phyloP scores from a whole-genome alignment of 2,329 filamentous ascomycete genomes.

The Aspergillus hiratsukae region DNA sequence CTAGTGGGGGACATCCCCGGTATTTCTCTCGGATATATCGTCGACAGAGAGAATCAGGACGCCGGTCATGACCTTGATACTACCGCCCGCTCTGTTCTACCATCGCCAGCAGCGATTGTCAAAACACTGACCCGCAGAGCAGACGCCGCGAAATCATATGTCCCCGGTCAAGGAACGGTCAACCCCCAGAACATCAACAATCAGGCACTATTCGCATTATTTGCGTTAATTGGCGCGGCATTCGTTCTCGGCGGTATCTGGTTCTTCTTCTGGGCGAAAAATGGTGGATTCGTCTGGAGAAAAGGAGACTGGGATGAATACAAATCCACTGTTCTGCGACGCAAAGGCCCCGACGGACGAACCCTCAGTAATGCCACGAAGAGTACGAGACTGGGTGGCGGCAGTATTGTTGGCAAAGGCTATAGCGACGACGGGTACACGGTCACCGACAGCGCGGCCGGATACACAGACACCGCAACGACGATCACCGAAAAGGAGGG shows the following conservation, averaged over 20 bases:
- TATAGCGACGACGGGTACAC: slow-evolving; percentile 65
- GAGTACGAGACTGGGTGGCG: slow-evolving; percentile 79
- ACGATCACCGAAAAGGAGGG: slow-evolving; percentile 31
- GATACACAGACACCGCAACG: slow-evolving; percentile 41
- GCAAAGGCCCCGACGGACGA: slow-evolving; percentile 83
- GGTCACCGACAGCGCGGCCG: slow-evolving; percentile 37
- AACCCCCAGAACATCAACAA: slow-evolving; percentile 43
- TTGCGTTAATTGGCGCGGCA: slow-evolving; percentile 73
- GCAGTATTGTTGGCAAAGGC: slow-evolving; percentile 59
- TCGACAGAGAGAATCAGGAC: slow-evolving; percentile 8
- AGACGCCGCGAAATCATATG: slow-evolving; percentile 18
- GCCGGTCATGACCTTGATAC: background rate
- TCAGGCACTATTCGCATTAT: slow-evolving; percentile 72
- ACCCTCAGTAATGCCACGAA: slow-evolving; percentile 77
- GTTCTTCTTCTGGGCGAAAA: slow-evolving; percentile 99
- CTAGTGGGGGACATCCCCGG: slow-evolving; percentile 19
- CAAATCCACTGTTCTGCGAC: slow-evolving; percentile 86
- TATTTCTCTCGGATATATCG: slow-evolving; percentile 17
- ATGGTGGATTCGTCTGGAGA: slow-evolving; percentile 85
- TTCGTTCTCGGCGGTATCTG: slow-evolving; percentile 77
- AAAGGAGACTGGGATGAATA: slow-evolving; percentile 96
- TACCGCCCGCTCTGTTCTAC: slow-evolving; percentile 3
- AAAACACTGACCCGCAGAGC: slow-evolving; percentile 27
- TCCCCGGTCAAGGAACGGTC: slow-evolving; percentile 36
- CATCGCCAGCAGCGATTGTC: slow-evolving; percentile 19